Conservation (phyloP, 257 asterid genomes). For the Fraxinus quadrangulata region DNA sequence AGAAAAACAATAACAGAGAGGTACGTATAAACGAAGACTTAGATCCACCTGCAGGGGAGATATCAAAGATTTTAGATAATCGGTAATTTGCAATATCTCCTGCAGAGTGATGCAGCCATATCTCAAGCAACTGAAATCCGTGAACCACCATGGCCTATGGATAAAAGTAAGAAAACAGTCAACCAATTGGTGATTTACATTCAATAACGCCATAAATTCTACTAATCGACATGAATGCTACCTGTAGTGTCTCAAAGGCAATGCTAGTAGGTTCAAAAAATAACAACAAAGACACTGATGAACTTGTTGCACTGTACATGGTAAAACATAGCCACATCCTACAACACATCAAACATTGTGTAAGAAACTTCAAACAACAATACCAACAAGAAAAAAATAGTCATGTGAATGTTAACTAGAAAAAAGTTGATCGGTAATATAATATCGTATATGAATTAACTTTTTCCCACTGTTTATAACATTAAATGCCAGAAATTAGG, state of each 20-base stretch:
- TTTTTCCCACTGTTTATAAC: background rate
- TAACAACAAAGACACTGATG: conserved; percentile 61
- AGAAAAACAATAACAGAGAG: background rate
- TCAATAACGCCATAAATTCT: conserved; percentile 3
- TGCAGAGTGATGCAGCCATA: conserved; percentile 78
- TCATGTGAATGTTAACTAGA: conserved; percentile 1
- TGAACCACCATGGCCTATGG: conserved; percentile 89
- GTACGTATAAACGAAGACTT: background rate
- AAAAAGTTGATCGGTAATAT: background rate
- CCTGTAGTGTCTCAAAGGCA: conserved; percentile 97
- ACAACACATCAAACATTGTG: conserved; percentile 25
- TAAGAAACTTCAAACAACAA: conserved; percentile 23
- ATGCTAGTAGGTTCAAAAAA: conserved; percentile 95
- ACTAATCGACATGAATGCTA: conserved; percentile 26
- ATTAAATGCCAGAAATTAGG: conserved; percentile 18
- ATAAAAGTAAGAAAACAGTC: conserved; percentile 31
- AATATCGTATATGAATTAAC: conserved; percentile 1
- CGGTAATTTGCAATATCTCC: conserved; percentile 62
- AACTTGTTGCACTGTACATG: conserved; percentile 48
- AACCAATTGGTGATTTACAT: conserved; percentile 15
- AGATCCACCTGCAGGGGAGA: conserved; percentile 71
- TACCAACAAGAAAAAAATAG: background rate
- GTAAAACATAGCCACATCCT: conserved; percentile 70
- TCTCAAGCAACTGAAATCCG: conserved; percentile 92
- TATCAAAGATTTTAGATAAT: conserved; percentile 63